Evolutionary conservation across 352 stramenopile species (phyloP).

Genomic region (Phytophthora tentaculata): DNA sequence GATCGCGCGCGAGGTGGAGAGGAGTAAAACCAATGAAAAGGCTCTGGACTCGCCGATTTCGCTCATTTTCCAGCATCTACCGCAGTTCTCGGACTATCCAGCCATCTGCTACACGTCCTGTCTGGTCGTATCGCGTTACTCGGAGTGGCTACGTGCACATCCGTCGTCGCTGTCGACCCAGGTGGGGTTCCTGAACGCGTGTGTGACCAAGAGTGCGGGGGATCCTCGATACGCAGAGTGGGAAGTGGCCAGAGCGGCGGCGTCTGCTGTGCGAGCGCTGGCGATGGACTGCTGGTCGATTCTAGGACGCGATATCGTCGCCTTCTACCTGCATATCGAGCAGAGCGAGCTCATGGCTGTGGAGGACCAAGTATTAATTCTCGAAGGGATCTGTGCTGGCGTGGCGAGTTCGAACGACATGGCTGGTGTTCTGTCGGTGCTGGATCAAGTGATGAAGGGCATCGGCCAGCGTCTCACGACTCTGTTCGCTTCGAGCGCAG

Average conservation of each 20-base stretch:
- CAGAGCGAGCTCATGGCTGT: conserved; percentile 67
- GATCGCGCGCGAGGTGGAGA: conserved; percentile 84
- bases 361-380: conserved; percentile 86
- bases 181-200: conserved; percentile 76
- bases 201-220: conserved; percentile 60
- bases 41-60: conserved; percentile 54
- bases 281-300: conserved; percentile 82
- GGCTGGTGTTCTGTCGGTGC: conserved; percentile 45
- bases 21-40: conserved; percentile 27
- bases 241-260: conserved; percentile 78
- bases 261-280: conserved; percentile 72
- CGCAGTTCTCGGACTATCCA: conserved; percentile 75
- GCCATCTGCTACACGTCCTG: conserved; percentile 88
- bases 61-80: conserved; percentile 80
- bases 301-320: conserved; percentile 67
- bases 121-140: conserved; percentile 86
- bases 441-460: conserved; percentile 75
- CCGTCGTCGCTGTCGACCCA: conserved; percentile 54
- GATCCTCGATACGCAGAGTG: conserved; percentile 63
- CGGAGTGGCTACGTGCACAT: conserved; percentile 68
- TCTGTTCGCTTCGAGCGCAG: conserved; percentile 48
- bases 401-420: conserved; percentile 59
- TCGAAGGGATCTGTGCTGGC: conserved; percentile 78
- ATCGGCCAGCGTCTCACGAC: conserved; percentile 58
- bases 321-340: conserved; percentile 85